These are phyloP conservation scores for Pseudocercospora vitis DNA, from an alignment of 2,329 filamentous ascomycete genomes.

Conservation along the genomic window DNA sequence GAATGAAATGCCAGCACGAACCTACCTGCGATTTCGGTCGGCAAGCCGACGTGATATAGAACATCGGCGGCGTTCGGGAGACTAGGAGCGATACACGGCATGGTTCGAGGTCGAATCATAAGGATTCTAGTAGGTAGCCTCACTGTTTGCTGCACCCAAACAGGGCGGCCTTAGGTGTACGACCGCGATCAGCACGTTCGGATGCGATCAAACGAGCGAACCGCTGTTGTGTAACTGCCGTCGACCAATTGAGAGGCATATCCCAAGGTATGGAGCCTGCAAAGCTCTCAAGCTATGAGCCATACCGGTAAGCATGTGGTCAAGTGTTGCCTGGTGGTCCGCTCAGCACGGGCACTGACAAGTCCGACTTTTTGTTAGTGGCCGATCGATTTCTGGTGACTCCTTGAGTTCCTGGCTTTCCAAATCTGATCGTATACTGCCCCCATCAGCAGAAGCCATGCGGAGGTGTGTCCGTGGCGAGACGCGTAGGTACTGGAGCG, in stretches of 20 bases:
- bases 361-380: too few species aligned
- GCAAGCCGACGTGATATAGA: neutral
- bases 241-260: neutral
- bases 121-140: slow-evolving; percentile 9
- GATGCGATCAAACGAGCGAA: slow-evolving; percentile 8
- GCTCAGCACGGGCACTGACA: too few species aligned
- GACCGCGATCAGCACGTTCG: neutral
- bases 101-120: slow-evolving; percentile 7
- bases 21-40: slow-evolving; percentile 5
- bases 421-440: too few species aligned
- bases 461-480: too few species aligned
- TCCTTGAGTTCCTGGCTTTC: too few species aligned
- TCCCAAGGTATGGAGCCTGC: neutral
- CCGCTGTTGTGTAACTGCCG: slow-evolving; percentile 7
- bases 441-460: too few species aligned
- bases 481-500: too few species aligned
- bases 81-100: slow-evolving; percentile 9
- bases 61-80: neutral
- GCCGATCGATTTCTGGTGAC: too few species aligned
- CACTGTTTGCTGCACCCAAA: slow-evolving; percentile 11
- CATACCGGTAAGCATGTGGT: slow-evolving; percentile 7
- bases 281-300: slow-evolving; percentile 10
- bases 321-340: slow-evolving; percentile 2
- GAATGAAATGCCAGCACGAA: slow-evolving; percentile 6
- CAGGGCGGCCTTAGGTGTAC: slow-evolving; percentile 13